Evolutionary conservation across 2,329 filamentous ascomycete genomes (phyloP).

Genomic region (Ceratocystis harringtonii): DNA sequence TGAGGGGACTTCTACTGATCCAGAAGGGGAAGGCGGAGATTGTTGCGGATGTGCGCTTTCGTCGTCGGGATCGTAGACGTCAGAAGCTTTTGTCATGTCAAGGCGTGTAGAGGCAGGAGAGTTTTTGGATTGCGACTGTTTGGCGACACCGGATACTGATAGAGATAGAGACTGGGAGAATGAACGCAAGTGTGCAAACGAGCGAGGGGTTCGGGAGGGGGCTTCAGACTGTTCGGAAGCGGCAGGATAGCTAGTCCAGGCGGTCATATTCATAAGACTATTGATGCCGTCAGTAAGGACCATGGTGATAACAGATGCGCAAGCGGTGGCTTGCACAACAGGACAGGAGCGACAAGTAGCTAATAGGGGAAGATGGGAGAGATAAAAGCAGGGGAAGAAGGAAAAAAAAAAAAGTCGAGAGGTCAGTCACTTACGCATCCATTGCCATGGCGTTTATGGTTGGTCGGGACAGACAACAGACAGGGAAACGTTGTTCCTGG

Average conservation of each 20-base stretch:
- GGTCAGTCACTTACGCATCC: slow-evolving; percentile 2
- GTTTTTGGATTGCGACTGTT: slow-evolving; percentile 1
- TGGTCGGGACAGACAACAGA: too few species aligned
- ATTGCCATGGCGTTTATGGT: neutral
- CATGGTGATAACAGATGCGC: neutral
- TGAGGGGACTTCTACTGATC: neutral
- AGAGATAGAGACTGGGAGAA: slow-evolving; percentile 15
- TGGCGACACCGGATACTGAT: neutral
- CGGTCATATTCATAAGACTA: slow-evolving; percentile 40
- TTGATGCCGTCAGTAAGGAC: slow-evolving; percentile 15
- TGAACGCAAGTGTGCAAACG: slow-evolving; percentile 13
- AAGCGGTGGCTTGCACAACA: neutral
- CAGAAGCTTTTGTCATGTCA: slow-evolving; percentile 11
- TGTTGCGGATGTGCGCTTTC: slow-evolving; percentile 10
- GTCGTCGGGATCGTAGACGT: slow-evolving; percentile 16
- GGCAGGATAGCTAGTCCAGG: slow-evolving; percentile 33
- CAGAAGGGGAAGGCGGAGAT: slow-evolving; percentile 7
- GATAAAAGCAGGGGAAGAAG: neutral
- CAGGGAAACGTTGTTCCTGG: neutral
- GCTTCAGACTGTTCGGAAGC: slow-evolving; percentile 10
- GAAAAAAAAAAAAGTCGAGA: neutral
- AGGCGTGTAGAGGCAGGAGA: slow-evolving; percentile 8
- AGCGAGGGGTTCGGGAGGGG: slow-evolving; percentile 12
- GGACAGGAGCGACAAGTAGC: too few species aligned
- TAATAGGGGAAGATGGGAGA: neutral